Evolutionary conservation across 2,329 filamentous ascomycete species (phyloP), one percentile per base, ranked within the genome.

Genomic region (Lasiodiplodia citricola): DNA sequence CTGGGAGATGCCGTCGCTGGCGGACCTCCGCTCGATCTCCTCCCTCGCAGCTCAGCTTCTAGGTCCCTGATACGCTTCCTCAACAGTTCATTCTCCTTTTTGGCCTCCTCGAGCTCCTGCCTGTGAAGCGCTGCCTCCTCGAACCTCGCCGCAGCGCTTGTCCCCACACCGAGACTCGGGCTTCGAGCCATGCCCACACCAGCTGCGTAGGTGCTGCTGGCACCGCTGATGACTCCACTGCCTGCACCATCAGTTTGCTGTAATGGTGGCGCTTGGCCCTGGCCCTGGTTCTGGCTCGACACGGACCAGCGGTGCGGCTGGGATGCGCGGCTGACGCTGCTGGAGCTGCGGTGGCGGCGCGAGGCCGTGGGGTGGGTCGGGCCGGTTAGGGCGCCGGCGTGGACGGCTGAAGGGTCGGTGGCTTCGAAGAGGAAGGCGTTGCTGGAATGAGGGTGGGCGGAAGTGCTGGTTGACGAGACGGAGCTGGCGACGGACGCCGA

Each of bases 401-500:
- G 81, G 74, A 73, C 76, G 77, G 71, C 83, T 79, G n/a, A 79
- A 73, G 2, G 80, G 60, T 88, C 86, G 55, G 84, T 82, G 44
- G 80, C 78, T 69, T 83, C 81, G 68, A 80, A 76, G 38, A 82
- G 75, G 18, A 81, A 75, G 21, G 78, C 78, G 68, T 50, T 44
- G 44, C 31, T n/a, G 44, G 21, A 31, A 38, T 37, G n/a, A 35
- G 31, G 75, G 72, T 86, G 55, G 78, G 55, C 47, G 54, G 66
- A 68, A 21, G 86, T 87, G 47, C 84, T 83, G 11, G 86, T 86
- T n/a, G 86, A 87, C 11, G 86, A 79, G 50, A 63, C 58, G 31
- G 67, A 69, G 54, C 87, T 89, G 60, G 87, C 87, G 35, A 89
- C 87, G 1, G 87, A 89, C 6, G 87, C 86, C 10, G 88, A 88